Conservation (phyloP, 2,329 filamentous ascomycete genomes). For the Emericellopsis cladophorae region DNA sequence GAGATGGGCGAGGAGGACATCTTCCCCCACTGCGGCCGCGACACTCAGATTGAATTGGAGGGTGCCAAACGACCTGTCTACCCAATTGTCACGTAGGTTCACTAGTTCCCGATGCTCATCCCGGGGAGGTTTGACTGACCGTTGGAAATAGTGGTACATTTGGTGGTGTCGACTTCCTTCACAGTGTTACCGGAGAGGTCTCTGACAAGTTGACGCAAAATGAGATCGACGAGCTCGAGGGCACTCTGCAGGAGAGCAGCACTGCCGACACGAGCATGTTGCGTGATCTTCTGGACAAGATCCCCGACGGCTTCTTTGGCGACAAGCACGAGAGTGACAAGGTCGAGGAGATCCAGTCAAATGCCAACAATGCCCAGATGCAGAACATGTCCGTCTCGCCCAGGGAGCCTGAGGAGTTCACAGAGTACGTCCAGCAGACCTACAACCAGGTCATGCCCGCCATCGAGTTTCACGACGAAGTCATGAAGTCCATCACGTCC, state of each 20-base stretch:
- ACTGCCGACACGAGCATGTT: conserved; percentile 60
- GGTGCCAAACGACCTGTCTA: conserved; percentile 58
- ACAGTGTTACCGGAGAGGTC: conserved; percentile 70
- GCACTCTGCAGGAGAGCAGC: conserved; percentile 56
- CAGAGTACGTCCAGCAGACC: conserved; percentile 59
- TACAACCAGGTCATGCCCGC: conserved; percentile 77
- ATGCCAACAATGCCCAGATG: conserved; percentile 64
- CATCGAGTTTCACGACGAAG: conserved; percentile 80
- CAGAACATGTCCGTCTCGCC: conserved; percentile 63
- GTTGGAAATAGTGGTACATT: conserved; percentile 53
- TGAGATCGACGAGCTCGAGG: conserved; percentile 79
- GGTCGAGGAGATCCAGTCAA: conserved; percentile 67
- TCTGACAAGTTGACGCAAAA: conserved; percentile 86
- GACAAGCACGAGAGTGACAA: conserved; percentile 61
- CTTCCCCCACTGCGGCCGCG: conserved; percentile 76
- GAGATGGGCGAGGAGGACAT: conserved; percentile 71
- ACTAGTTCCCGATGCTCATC: not conserved
- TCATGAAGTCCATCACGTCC: conserved; percentile 67
- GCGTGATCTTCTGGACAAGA: conserved; percentile 66
- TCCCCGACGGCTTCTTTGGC: conserved; percentile 71
- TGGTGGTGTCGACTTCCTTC: conserved; percentile 86
- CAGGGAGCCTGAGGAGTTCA: conserved; percentile 73
- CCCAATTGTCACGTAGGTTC: conserved; percentile 54
- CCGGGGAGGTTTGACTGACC: not conserved
- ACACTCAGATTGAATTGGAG: conserved; percentile 56